Conservation (phyloP, 108 stramenopile genomes). For the Pseudonitzschia multiseries region DNA sequence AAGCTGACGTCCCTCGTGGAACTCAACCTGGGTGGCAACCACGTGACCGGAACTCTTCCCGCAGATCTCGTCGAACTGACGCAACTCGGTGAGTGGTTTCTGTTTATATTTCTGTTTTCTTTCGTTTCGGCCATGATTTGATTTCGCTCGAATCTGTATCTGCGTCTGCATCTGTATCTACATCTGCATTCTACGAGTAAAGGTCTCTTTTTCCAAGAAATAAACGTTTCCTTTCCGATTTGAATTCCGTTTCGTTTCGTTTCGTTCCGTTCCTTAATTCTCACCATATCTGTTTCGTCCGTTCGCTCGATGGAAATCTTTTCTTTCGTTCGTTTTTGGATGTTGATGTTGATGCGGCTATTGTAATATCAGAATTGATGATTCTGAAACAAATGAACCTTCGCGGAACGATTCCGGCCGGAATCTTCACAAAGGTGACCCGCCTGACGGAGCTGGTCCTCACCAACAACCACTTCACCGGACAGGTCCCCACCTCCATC, state of each 20-base stretch:
- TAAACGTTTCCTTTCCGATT: not conserved
- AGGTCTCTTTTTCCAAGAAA: not conserved
- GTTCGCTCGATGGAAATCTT: not conserved
- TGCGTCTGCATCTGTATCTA: too few relatives aligned
- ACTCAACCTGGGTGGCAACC: constrained; percentile 33
- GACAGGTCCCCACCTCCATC: constrained; percentile 44
- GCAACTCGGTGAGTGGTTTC: constrained; percentile 32
- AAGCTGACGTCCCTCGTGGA: constrained; percentile 33
- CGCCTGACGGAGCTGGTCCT: constrained; percentile 29
- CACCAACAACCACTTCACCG: constrained; percentile 36
- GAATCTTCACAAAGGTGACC: constrained; percentile 26
- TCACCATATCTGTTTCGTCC: not conserved
- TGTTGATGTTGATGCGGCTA: too few relatives aligned
- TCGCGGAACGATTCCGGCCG: constrained; percentile 23
- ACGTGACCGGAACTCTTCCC: constrained; percentile 44
- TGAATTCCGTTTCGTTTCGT: too few relatives aligned
- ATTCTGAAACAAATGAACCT: constrained; percentile 2
- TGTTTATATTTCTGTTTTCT: too few relatives aligned
- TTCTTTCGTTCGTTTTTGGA: too few relatives aligned
- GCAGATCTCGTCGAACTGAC: constrained; percentile 32
- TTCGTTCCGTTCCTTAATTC: too few relatives aligned
- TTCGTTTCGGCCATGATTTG: too few relatives aligned
- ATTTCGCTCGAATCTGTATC: too few relatives aligned
- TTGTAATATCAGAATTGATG: constrained; percentile 2
- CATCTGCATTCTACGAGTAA: too few relatives aligned